These are phyloP conservation scores for Lactarius vividus DNA, from an alignment of 768 basidiomycete genomes.

Conservation along the genomic window DNA sequence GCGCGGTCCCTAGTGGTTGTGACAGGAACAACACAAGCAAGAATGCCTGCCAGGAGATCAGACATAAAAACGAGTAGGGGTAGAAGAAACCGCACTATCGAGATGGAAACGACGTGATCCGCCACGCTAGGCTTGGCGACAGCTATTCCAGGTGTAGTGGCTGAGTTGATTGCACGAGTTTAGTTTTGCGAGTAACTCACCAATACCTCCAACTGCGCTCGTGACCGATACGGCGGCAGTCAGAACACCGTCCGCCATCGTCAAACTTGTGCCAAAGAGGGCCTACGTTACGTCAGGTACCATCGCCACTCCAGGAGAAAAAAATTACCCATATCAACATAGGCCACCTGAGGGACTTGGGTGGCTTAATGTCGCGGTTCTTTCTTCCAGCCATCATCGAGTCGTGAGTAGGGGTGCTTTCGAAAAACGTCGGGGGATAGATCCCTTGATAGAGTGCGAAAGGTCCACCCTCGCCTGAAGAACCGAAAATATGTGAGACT, in stretches of 20 bases:
- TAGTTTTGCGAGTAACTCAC: background rate
- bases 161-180: background rate
- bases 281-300: slow-evolving; percentile 37
- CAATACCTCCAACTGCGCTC: slow-evolving; percentile 64
- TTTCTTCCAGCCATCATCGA: slow-evolving; percentile 25
- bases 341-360: slow-evolving; percentile 43
- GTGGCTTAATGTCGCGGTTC: slow-evolving; percentile 12
- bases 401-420: slow-evolving; percentile 27
- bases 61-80: no score
- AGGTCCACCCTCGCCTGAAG: slow-evolving; percentile 61
- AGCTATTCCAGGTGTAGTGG: slow-evolving; percentile 30
- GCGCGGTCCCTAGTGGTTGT: slow-evolving; percentile 58
- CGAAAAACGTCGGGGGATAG: slow-evolving; percentile 43
- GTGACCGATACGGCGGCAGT: slow-evolving; percentile 70
- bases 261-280: slow-evolving; percentile 62
- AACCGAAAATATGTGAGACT: slow-evolving; percentile 13
- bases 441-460: slow-evolving; percentile 64
- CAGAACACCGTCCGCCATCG: slow-evolving; percentile 65
- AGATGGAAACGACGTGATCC: slow-evolving; percentile 52
- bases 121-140: slow-evolving; percentile 52
- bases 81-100: slow-evolving; percentile 44
- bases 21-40: slow-evolving; percentile 54
- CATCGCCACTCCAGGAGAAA: background rate
- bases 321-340: slow-evolving; percentile 51
- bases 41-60: slow-evolving; percentile 41